A percentile compares a stretch with the other conserved stretches of the same genome.
Evolutionary conservation across 2,329 filamentous ascomycete genomes (phyloP).

Genomic region (Herpotrichia juniperi): DNA sequence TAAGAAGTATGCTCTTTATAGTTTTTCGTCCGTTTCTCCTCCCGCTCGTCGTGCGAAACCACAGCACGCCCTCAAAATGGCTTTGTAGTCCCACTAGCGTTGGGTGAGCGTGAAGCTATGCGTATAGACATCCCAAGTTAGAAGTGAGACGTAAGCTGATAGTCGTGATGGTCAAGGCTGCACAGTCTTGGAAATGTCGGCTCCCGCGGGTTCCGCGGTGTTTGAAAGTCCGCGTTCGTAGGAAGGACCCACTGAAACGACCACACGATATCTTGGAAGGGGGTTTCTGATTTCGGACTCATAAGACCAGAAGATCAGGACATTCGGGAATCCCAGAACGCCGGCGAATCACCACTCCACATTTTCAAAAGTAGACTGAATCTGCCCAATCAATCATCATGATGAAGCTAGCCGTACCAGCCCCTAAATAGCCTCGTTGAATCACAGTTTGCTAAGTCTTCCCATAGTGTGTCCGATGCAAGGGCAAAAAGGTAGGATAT

Average conservation of each 20-base stretch:
- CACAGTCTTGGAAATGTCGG: not conserved
- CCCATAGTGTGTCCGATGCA: conserved; percentile 25
- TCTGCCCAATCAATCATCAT: not conserved
- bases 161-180: not conserved
- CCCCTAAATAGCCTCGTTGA: not conserved
- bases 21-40: no score
- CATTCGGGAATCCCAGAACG: not conserved
- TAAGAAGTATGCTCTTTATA: no score
- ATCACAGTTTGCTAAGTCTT: not conserved
- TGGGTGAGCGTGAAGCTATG: no score
- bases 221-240: not conserved
- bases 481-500: conserved; percentile 19
- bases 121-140: no score
- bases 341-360: not conserved
- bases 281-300: not conserved
- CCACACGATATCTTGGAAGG: not conserved
- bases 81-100: no score
- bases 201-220: not conserved
- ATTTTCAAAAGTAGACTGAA: not conserved
- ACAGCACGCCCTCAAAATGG: no score
- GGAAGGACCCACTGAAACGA: no score
- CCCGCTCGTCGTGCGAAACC: no score
- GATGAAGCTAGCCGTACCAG: conserved; percentile 21
- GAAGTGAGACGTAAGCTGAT: not conserved
- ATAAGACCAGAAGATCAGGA: not conserved